Evolutionary conservation across 192 early-diverging fungal species (phyloP), one percentile per base, ranked within the genome.

Genomic region (Coemansia umbellata): DNA sequence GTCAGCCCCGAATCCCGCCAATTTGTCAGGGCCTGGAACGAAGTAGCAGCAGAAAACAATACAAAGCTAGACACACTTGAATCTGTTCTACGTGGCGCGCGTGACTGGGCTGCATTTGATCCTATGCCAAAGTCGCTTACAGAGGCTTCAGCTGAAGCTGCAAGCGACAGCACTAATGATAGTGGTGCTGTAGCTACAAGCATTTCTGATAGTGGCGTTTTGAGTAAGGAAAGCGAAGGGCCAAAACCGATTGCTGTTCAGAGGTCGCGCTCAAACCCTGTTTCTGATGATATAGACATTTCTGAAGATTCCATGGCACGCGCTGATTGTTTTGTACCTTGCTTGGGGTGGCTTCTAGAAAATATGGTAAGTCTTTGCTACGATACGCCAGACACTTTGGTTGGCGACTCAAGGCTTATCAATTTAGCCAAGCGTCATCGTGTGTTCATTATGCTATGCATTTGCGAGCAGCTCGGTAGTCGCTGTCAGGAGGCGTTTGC

Each of bases 321-420:
- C 0, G 66, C 66, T 0, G 60, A 63, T 54, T 69, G 77, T 13
- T 53, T 86, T 21, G 87, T 85, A 8, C 85, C 86, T 6, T 79
- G 83, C 39, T 31, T 89, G n/a, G 86, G 81, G 7, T 89, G 87
- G 87, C 61, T 89, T 45, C 69, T 89, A 42, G 84, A 86, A 50
- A 82, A 84, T 24, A 82, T 86, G 79, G 49, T 86, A 31, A 83
- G 86, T 54, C 58, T 86, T 37, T 87, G 85, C 74, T 82, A 84
- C 36, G 80, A 82, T 50, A 75, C 81, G 15, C 80, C 82, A 0
- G 81, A 86, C 48, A 69, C 77, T 28, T 60, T 82, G 32, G 73
- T 77, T 30, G 76, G 73, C 23, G 77, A 78, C 11, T 74, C 83
- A 8, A 67, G 78, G 24, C 61, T 87, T 30, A 68, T 89, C 13